A percentile compares a stretch with the other conserved stretches of the same genome.
Conservation (phyloP, 2,329 filamentous ascomycete genomes). For the Neonectria punicea region DNA sequence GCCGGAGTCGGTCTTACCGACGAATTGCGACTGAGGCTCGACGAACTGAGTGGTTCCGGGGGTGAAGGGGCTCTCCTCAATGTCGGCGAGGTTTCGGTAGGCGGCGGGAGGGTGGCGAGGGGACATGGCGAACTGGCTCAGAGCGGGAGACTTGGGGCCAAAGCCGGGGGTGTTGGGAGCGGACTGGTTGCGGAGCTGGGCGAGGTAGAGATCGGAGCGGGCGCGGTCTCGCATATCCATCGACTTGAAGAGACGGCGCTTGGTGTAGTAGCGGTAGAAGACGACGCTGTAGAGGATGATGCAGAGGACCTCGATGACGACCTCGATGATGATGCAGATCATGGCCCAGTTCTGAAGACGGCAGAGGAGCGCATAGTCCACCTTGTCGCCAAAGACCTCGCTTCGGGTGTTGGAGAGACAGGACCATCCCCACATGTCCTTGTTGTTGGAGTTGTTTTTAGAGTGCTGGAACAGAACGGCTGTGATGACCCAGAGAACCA, state of each 20-base stretch:
- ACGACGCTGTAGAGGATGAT: constrained; percentile 93
- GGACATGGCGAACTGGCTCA: constrained; percentile 63
- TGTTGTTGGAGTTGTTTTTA: constrained; percentile 73
- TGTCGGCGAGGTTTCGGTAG: constrained; percentile 62
- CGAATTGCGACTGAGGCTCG: constrained; percentile 72
- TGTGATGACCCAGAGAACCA: constrained; percentile 90
- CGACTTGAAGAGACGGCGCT: constrained; percentile 93
- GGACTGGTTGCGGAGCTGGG: constrained; percentile 83
- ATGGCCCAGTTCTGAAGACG: constrained; percentile 93
- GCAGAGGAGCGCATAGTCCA: constrained; percentile 92
- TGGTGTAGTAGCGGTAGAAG: constrained; percentile 98
- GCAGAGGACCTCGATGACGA: constrained; percentile 90
- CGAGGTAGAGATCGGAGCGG: constrained; percentile 93
- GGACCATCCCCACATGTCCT: constrained; percentile 99
- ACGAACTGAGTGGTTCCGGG: constrained; percentile 63
- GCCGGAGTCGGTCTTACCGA: constrained; percentile 61
- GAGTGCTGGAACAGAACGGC: constrained; percentile 85
- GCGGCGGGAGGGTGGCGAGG: constrained; percentile 69
- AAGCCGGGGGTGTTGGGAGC: constrained; percentile 95
- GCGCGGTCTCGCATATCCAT: constrained; percentile 97
- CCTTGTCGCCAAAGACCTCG: constrained; percentile 79
- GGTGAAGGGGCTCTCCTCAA: constrained; percentile 62
- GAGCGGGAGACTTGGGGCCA: constrained; percentile 71
- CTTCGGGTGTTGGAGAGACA: constrained; percentile 88
- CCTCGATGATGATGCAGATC: constrained; percentile 96